phyloP scores from a whole-genome alignment of 148 eudicot species.

The Euryodendron excelsum region DNA sequence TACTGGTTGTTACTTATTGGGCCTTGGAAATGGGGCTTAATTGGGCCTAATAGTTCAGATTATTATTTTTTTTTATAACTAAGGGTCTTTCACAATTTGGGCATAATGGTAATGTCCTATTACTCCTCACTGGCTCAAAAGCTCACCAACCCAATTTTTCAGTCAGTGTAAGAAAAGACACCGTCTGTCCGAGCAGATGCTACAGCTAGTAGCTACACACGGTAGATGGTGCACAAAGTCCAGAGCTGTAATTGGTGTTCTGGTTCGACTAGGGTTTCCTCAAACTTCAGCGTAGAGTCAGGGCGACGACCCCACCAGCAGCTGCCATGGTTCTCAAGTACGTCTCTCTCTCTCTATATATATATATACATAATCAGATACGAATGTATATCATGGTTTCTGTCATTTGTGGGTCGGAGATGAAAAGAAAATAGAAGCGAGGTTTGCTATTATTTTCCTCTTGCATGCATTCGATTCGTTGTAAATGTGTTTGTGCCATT shows the following conservation, averaged over 20 bases:
- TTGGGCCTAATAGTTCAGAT: no score
- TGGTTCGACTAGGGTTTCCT: background rate
- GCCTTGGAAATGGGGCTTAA: no score
- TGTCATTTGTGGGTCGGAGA: background rate
- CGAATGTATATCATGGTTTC: background rate
- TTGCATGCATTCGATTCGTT: background rate
- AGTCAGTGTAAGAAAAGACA: background rate
- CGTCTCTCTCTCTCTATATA: background rate
- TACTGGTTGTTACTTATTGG: no score
- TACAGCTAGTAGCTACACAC: no score
- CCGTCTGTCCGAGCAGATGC: background rate
- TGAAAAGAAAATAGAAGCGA: no score
- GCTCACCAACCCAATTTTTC: background rate
- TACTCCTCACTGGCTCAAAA: background rate
- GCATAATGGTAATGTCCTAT: no score
- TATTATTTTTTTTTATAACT: no score
- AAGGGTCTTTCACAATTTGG: no score
- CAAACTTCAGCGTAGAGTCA: background rate
- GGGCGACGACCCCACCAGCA: background rate
- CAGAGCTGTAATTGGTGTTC: background rate
- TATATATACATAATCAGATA: background rate
- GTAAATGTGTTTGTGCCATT: no score
- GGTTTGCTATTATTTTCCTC: background rate
- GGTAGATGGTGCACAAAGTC: background rate
- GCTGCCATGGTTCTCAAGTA: constrained; percentile 8